phyloP scores from a whole-genome alignment of 306 rosid species.

The Echinosophora koreensis region DNA sequence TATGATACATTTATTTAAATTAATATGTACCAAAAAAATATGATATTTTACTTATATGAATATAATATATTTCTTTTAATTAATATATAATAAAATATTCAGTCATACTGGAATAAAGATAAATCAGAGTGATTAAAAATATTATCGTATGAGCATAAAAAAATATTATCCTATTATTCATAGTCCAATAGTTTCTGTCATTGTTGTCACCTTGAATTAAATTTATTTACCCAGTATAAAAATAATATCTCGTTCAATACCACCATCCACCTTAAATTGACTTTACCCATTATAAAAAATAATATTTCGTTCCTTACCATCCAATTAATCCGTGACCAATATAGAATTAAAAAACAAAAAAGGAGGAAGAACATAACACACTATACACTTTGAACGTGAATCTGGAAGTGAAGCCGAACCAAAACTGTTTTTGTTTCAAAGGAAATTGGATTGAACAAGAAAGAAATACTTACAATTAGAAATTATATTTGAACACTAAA shows the following conservation, averaged over 20 bases:
- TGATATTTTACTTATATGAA: too few relatives aligned
- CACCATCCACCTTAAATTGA: not conserved
- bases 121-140: too few relatives aligned
- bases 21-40: too few relatives aligned
- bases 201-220: slow-evolving; percentile 2
- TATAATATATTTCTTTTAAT: too few relatives aligned
- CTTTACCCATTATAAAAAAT: not conserved
- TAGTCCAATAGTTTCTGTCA: too few relatives aligned
- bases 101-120: too few relatives aligned
- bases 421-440: not conserved
- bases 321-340: not conserved
- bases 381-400: not conserved
- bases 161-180: too few relatives aligned
- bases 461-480: too few relatives aligned
- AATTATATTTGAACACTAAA: too few relatives aligned
- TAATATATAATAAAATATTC: too few relatives aligned
- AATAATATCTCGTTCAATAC: not conserved
- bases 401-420: not conserved
- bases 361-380: not conserved
- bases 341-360: not conserved
- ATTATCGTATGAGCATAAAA: too few relatives aligned
- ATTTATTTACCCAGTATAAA: not conserved
- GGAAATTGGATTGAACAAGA: not conserved
- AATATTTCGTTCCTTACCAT: slow-evolving; percentile 5
- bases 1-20: too few relatives aligned